Base-by-base conservation (phyloP, 257 asterid species). In the Ehretia macrophylla region DNA sequence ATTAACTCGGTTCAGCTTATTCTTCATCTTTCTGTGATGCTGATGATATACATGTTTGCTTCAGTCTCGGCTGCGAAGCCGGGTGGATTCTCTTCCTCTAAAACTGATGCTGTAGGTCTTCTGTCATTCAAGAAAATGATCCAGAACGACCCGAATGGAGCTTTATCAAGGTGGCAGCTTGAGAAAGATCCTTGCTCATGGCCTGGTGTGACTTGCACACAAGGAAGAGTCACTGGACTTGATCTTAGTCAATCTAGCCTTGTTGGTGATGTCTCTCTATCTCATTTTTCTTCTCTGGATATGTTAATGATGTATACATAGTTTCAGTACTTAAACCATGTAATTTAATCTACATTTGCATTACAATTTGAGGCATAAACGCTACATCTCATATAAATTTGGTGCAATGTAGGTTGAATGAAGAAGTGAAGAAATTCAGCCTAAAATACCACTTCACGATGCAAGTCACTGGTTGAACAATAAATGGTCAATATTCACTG, bases 91-190 rank as follows among this genome's bases (percentile, higher is more conserved):
- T 49, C 78, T 4, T 77, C 92, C 4, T 68, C 60, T 2, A 80
- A 73, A 68, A 80, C 95, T 17, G 98, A 91, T 58, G 83, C 94
- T 0, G 68, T 55, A 14, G 78, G 93, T 4, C 96, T 91, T n/a
- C 63, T 77, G 0, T 48, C 79, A n/a, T 85, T 91, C 90, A 91
- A 88, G 77, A 91, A 82, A 52, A 85, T 79, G 96, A 79, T 91
- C 37, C 73, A 60, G 4, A 66, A 58, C 8, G 95, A 91, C 53
- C 90, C 93, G 1, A 53, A 53, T 45, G 92, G 81, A 59, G 85
- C 64, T 51, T 67, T 88, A 42, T 84, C 94, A 11, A 77, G 63
- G 5, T 91, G 98, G 98, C 67, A 70, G 19, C 76, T 53, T 21
- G 74, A 54, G 32, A 75, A 53, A 8, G 86, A 84, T 66, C 83